Evolutionary conservation across 805 yeast genomes (phyloP), one percentile per base, ranked within the genome.

Genomic region (Debaryomyces castellii): DNA sequence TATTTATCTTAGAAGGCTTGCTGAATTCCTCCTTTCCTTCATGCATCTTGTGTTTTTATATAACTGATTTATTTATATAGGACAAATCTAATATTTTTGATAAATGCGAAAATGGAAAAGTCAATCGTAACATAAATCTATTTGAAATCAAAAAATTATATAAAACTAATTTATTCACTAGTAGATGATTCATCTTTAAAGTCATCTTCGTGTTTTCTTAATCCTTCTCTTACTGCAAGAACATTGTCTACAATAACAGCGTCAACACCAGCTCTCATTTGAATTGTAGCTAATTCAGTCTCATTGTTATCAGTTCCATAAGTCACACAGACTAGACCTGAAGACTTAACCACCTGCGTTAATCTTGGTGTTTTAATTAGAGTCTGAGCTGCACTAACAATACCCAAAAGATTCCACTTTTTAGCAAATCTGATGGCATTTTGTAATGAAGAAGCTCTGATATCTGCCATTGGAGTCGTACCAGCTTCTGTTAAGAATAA

Each of bases 171-270:
- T 18, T 44, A 40, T 9, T 44, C 47, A 14, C 47, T 43, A 16
- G 16, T 41, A 25, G 47, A 33, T 1, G 50, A 47, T 4, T 54
- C 56, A 34, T 59, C 62, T 40, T 52, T 57, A 37, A 57, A 46
- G 21, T 39, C 40, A 28, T 57, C 62, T 37, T 58, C 65, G 39
- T 64, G 69, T 40, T 54, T 56, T 47, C 76, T 78, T 50, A 91
- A 73, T 6, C 88, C 96, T 55, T 85, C 85, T 60, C 96, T 76
- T n/a, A 91, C 95, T 0, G 96, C 97, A 58, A 91, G 73, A 1
- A 92, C 98, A 45, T 89, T 84, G 66, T 92, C 98, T 3, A 89
- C 97, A 67, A 92, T 92, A n/a, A 92, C 97, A 0, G 99, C 99
- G 73, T 92, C 98, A 10, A 92, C 96, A 7, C 98, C 98, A 3